Conservation (phyloP, 148 eudicot genomes). For the Rhododendron ovatum region DNA sequence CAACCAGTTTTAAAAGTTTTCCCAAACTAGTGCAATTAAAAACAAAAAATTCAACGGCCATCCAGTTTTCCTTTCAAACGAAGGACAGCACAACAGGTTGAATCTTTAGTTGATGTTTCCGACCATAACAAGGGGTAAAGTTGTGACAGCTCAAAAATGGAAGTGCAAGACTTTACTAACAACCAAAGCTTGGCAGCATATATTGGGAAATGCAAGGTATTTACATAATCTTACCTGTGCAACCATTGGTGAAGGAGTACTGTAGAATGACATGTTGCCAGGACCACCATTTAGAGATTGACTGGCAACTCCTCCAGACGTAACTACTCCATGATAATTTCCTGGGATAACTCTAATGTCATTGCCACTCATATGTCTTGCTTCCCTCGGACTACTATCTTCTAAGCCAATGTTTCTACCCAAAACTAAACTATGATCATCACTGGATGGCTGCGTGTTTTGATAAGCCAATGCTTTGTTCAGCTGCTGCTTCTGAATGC, state of each 20-base stretch:
- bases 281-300: slow-evolving; percentile 57
- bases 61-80: not conserved
- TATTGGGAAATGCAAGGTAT: slow-evolving; percentile 17
- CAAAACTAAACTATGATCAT: slow-evolving; percentile 41
- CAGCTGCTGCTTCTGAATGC: slow-evolving; percentile 64
- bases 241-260: slow-evolving; percentile 94
- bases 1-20: not conserved
- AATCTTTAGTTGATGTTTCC: not conserved
- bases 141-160: not conserved
- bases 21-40: not conserved
- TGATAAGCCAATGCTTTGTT: slow-evolving; percentile 41
- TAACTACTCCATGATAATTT: slow-evolving; percentile 48
- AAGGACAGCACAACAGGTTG: not conserved
- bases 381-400: slow-evolving; percentile 70
- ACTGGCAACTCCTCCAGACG: slow-evolving; percentile 43
- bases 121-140: not conserved
- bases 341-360: slow-evolving; percentile 56
- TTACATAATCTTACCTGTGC: slow-evolving; percentile 53
- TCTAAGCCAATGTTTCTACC: slow-evolving; percentile 37
- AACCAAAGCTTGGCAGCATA: slow-evolving; percentile 1
- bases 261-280: slow-evolving; percentile 62
- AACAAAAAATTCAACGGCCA: not conserved
- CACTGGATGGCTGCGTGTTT: slow-evolving; percentile 38
- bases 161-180: not conserved
- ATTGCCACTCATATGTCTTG: slow-evolving; percentile 39